Percentiles rank a stretch among this genome's conserved stretches.
phyloP scores from a whole-genome alignment of 176 grass and related monocot genomes.

The Puya raimondii region DNA sequence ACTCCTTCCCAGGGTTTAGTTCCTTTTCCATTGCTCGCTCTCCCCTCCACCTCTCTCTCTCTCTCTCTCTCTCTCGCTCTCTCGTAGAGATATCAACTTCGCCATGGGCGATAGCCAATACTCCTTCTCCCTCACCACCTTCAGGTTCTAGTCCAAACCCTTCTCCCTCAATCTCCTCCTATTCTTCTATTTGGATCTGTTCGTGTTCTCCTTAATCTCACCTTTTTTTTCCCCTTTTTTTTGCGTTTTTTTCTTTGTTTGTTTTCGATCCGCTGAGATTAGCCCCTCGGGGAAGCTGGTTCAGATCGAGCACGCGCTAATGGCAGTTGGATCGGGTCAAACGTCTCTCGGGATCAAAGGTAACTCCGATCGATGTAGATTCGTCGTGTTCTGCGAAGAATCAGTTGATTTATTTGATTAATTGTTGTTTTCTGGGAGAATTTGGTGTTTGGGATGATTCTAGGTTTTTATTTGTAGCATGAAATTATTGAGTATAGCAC shows the following conservation, averaged over 20 bases:
- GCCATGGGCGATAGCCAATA: constrained; percentile 87
- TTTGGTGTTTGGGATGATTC: too few relatives aligned
- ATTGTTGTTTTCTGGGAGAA: too few relatives aligned
- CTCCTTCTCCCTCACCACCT: constrained; percentile 97
- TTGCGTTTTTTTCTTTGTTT: neutral
- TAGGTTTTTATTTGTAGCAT: too few relatives aligned
- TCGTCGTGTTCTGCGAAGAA: neutral
- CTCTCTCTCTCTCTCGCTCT: neutral
- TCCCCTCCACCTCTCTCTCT: neutral
- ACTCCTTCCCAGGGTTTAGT: neutral
- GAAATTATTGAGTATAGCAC: too few relatives aligned
- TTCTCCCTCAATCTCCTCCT: neutral
- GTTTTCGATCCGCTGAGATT: constrained; percentile 20
- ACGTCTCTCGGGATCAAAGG: constrained; percentile 99
- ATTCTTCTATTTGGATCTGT: neutral
- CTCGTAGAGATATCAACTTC: neutral
- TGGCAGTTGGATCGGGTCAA: constrained; percentile 88
- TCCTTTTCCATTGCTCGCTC: neutral
- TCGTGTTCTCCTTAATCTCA: neutral
- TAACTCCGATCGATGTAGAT: constrained; percentile 7
- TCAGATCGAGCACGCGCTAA: constrained; percentile 94
- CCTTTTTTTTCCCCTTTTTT: constrained; percentile 5
- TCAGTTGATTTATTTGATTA: too few relatives aligned
- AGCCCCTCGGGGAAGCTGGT: constrained; percentile 95
- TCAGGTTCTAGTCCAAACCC: constrained; percentile 36